Percentiles rank a stretch among this genome's conserved stretches.
Evolutionary conservation across 805 yeast genomes (phyloP).

Genomic region (Kurtzmaniella fragi): DNA sequence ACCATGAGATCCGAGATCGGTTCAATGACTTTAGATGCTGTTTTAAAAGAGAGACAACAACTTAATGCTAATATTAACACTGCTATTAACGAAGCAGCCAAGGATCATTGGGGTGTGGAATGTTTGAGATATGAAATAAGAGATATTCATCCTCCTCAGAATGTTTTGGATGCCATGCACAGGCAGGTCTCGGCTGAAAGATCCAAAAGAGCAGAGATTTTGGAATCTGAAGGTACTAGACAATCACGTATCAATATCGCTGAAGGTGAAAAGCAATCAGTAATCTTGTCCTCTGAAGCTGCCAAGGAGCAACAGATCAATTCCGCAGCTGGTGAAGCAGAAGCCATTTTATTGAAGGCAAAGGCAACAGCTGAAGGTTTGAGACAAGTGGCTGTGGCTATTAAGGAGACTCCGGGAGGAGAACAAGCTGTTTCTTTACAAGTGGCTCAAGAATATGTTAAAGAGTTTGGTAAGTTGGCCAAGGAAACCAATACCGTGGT

Average conservation of each 20-base stretch:
- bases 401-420: constrained; percentile 64
- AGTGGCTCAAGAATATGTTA: constrained; percentile 79
- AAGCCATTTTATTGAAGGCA: constrained; percentile 60
- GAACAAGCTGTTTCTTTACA: constrained; percentile 71
- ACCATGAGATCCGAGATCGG: constrained; percentile 91
- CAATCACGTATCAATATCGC: constrained; percentile 78
- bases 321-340: constrained; percentile 69
- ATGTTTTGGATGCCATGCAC: constrained; percentile 87
- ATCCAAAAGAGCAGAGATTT: constrained; percentile 79
- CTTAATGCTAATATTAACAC: constrained; percentile 68
- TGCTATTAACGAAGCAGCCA: constrained; percentile 81
- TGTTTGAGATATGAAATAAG: constrained; percentile 83
- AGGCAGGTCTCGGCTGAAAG: constrained; percentile 86
- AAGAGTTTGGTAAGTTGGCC: constrained; percentile 76
- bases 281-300: constrained; percentile 75
- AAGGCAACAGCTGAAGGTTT: constrained; percentile 73
- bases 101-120: constrained; percentile 74
- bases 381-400: constrained; percentile 59
- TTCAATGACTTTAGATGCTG: constrained; percentile 72
- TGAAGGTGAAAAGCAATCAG: constrained; percentile 71
- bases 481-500: constrained; percentile 77
- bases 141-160: constrained; percentile 82
- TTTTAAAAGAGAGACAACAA: constrained; percentile 68
- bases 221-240: constrained; percentile 81
- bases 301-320: constrained; percentile 56